Base-by-base conservation (phyloP, 2,329 filamentous ascomycete species). In the Trichoderma sp. region DNA sequence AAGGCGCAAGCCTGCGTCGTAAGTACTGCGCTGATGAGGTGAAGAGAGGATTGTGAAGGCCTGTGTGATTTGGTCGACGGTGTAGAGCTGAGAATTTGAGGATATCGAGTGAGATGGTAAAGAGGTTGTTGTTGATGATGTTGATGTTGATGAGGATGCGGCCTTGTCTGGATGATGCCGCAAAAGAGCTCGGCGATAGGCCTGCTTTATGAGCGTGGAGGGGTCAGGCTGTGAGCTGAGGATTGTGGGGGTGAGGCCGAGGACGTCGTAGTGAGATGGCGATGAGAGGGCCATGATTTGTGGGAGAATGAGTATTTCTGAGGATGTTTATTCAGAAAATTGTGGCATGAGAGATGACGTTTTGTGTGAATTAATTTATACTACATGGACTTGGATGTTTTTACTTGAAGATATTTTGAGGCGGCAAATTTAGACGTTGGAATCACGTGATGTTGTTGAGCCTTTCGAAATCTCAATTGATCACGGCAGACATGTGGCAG, bases 161-260 rank as follows among this genome's bases (percentile, higher is more conserved):
- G 76, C 74, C 74, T 90, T 90, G 80, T 91, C 88, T 2, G 89
- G 89, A 78, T 92, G 89, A 80, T 91, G 84, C 72, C 83, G 84
- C 19, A 92, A 84, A 40, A 92, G 84, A 27, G 89, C 88, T 66
- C 86, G 84, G 77, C 84, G 88, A 79, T 91, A 92, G 70, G 89
- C 88, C 70, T 84, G 84, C 75, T 89, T 90, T 70, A 91, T 81
- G 62, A 86, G 80, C 60, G 82, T 79, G 72, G 81, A 75, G 52
- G 83, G 77, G 74, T 84, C 81, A 70, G 79, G 73, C 65, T 81
- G 76, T n/a, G 63, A 77, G 73, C 83, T 78, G 70, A 87, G 80
- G 67, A 86, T 77, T 68, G 81, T 74, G 21, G 82, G 81, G 14
- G 85, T 84, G 70, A 91, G 80, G 70, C 83, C 83, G 69, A 91